Percentiles rank a stretch among this genome's conserved stretches.
phyloP scores from a whole-genome alignment of 1,284 basidiomycete species.

The Amylostereum areolatum region DNA sequence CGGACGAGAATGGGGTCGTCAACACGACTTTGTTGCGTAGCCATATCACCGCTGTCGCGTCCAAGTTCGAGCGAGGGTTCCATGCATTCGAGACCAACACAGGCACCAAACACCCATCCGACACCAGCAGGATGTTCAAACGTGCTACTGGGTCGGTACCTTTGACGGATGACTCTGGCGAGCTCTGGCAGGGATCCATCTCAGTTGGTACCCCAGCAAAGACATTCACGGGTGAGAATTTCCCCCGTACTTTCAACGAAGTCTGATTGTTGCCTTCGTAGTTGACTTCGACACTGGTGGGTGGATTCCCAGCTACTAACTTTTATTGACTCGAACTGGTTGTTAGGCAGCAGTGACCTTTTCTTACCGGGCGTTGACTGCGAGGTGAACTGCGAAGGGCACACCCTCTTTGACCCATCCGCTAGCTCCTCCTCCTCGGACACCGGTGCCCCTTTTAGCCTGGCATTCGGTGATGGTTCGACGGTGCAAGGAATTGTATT shows the following conservation, averaged over 20 bases:
- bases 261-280: not conserved
- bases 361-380: constrained; percentile 14
- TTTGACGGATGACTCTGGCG: constrained; percentile 4
- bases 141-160: constrained; percentile 5
- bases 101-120: constrained; percentile 28
- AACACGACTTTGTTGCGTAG: constrained; percentile 13
- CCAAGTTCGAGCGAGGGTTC: constrained; percentile 32
- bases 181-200: constrained; percentile 8
- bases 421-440: constrained; percentile 9
- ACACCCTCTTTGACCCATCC: constrained; percentile 10
- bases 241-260: not conserved
- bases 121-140: constrained; percentile 9
- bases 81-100: constrained; percentile 32
- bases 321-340: not conserved
- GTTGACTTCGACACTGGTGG: constrained; percentile 17
- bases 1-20: constrained; percentile 21
- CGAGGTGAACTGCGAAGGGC: constrained; percentile 13
- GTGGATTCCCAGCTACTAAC: not conserved
- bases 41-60: constrained; percentile 17
- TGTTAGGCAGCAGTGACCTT: constrained; percentile 13
- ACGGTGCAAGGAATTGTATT: constrained; percentile 12
- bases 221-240: constrained; percentile 5
- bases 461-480: constrained; percentile 14
- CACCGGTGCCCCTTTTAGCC: constrained; percentile 5
- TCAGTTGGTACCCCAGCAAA: constrained; percentile 6